A percentile compares a stretch with the other conserved stretches of the same genome.
phyloP scores from a whole-genome alignment of 1,284 basidiomycete species.

The Abortiporus biennis region DNA sequence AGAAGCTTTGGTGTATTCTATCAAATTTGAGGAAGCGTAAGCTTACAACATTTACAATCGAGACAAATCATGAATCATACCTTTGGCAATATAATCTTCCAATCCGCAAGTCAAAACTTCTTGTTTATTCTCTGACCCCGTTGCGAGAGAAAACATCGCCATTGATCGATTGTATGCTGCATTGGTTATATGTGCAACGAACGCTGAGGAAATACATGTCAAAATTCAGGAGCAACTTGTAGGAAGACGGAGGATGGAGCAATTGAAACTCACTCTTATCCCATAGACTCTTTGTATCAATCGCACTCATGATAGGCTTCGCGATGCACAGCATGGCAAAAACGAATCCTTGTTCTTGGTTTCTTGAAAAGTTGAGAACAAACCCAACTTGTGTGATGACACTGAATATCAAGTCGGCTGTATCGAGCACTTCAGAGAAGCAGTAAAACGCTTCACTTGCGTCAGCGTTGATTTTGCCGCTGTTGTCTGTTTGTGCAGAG shows the following conservation, averaged over 20 bases:
- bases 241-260: too few species aligned
- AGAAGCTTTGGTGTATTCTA: background rate
- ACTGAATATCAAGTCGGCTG: too few species aligned
- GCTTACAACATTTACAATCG: too few species aligned
- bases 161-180: conserved; percentile 3
- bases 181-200: too few species aligned
- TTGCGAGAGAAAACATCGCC: conserved; percentile 7
- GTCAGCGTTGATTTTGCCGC: too few species aligned
- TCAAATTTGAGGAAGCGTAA: too few species aligned
- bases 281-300: background rate
- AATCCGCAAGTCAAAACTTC: conserved; percentile 5
- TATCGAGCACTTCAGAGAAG: too few species aligned
- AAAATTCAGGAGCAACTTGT: too few species aligned
- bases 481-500: too few species aligned
- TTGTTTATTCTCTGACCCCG: conserved; percentile 1
- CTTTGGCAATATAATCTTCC: conserved; percentile 4
- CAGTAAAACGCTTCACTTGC: too few species aligned
- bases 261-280: background rate
- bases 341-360: background rate
- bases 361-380: background rate
- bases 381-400: background rate
- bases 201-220: too few species aligned
- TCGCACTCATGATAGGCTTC: background rate
- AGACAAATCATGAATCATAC: too few species aligned
- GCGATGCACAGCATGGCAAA: background rate